phyloP scores from a whole-genome alignment of 2,329 filamentous ascomycete genomes.

The Epichloe uncinata region DNA sequence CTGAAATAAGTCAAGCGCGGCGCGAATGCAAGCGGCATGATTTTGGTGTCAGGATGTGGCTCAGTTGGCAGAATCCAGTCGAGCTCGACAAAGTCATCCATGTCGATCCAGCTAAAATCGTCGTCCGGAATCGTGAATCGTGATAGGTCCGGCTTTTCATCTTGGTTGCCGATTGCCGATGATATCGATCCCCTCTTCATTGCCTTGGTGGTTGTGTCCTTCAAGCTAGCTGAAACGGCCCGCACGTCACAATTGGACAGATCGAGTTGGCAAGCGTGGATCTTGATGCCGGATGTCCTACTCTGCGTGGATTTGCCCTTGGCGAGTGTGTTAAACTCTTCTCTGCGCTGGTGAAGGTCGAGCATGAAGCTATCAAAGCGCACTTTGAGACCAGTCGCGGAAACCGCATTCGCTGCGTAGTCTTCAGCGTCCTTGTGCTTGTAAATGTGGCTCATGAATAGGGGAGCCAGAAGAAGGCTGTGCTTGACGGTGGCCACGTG shows the following conservation, averaged over 20 bases:
- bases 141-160: constrained; percentile 58
- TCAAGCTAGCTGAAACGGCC: constrained; percentile 83
- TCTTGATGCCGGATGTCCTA: constrained; percentile 84
- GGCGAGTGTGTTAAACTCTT: constrained; percentile 76
- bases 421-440: constrained; percentile 96
- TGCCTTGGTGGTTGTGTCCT: constrained; percentile 64
- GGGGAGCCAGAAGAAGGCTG: constrained; percentile 76
- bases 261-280: constrained; percentile 88
- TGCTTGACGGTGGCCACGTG: constrained; percentile 99
- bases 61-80: constrained; percentile 92
- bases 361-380: constrained; percentile 95
- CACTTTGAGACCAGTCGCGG: constrained; percentile 91
- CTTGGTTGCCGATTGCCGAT: constrained; percentile 37
- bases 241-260: constrained; percentile 83
- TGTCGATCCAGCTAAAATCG: constrained; percentile 94
- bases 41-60: constrained; percentile 84
- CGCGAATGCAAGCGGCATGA: constrained; percentile 79
- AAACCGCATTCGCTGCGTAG: constrained; percentile 60
- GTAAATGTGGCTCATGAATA: constrained; percentile 95
- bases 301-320: constrained; percentile 64
- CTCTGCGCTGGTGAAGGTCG: constrained; percentile 84
- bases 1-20: constrained; percentile 96
- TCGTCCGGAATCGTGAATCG: constrained; percentile 92
- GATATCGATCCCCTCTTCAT: constrained; percentile 47
- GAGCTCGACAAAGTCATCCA: constrained; percentile 97